These are phyloP conservation scores for Plasmodiophora brassicae DNA, from an alignment of 208 protist genomes.

Conservation along the genomic window DNA sequence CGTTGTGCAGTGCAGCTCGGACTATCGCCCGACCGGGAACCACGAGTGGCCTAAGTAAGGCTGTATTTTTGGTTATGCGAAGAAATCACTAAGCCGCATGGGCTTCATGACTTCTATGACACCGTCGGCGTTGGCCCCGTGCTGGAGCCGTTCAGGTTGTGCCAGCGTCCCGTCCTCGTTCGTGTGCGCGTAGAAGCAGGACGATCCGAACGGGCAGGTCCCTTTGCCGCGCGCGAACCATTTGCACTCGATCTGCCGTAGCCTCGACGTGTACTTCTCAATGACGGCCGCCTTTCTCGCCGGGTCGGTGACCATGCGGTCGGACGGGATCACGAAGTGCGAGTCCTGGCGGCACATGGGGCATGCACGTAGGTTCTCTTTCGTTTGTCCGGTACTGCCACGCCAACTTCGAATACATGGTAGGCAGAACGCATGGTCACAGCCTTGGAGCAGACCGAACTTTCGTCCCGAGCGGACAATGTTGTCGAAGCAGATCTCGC, in stretches of 20 bases:
- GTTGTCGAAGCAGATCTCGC: conserved; percentile 21
- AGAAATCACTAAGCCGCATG: conserved; percentile 18
- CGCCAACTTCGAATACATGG: conserved; percentile 25
- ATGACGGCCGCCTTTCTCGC: not conserved
- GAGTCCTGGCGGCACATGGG: conserved; percentile 21
- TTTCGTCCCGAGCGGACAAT: conserved; percentile 1
- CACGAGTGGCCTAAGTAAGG: too few species aligned
- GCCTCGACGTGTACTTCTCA: conserved; percentile 9
- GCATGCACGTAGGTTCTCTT: conserved; percentile 28
- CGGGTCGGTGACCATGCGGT: not conserved
- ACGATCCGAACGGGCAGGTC: conserved; percentile 33
- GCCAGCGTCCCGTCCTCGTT: not conserved
- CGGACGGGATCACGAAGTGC: conserved; percentile 30
- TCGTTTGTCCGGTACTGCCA: conserved; percentile 24
- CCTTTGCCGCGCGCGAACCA: conserved; percentile 27
- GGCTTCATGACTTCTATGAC: conserved; percentile 29
- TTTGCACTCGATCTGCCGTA: conserved; percentile 35
- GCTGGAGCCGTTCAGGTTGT: conserved; percentile 21
- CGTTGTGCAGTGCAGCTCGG: too few species aligned
- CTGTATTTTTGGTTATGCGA: not conserved
- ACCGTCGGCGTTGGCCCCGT: conserved; percentile 24
- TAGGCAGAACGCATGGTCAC: conserved; percentile 34
- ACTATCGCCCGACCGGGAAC: too few species aligned
- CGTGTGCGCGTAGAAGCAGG: conserved; percentile 25
- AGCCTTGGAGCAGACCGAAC: conserved; percentile 18